phyloP scores from a whole-genome alignment of 768 basidiomycete genomes.

The Lentinula edodes region DNA sequence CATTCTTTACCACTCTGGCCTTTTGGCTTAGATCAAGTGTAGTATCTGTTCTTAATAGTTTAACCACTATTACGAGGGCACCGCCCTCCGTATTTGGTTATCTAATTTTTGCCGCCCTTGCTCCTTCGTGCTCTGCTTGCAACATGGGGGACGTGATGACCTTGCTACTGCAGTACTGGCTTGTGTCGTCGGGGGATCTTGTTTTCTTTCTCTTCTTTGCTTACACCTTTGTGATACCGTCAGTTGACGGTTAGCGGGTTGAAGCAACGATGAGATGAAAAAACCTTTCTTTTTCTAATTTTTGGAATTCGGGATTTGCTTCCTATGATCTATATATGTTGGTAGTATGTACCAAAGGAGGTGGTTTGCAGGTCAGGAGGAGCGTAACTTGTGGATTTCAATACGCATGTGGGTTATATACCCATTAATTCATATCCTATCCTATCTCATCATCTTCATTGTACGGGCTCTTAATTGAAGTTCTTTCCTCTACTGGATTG shows the following conservation, averaged over 20 bases:
- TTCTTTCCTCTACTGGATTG: too few relatives aligned
- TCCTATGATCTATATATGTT: too few relatives aligned
- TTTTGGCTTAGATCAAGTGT: constrained; percentile 98
- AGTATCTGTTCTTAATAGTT: constrained; percentile 73
- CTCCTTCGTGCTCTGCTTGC: constrained; percentile 52
- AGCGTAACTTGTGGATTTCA: too few relatives aligned
- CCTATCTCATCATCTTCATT: too few relatives aligned
- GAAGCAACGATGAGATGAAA: neutral
- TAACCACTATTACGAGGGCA: constrained; percentile 13
- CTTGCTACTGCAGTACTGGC: constrained; percentile 51
- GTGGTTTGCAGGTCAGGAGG: too few relatives aligned
- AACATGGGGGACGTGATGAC: constrained; percentile 47
- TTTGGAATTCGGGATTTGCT: too few relatives aligned
- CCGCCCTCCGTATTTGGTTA: constrained; percentile 28
- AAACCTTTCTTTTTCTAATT: too few relatives aligned
- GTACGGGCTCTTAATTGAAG: too few relatives aligned
- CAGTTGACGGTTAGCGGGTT: neutral
- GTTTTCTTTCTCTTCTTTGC: constrained; percentile 19
- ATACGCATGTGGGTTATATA: too few relatives aligned
- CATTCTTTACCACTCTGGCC: constrained; percentile 78
- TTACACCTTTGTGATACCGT: neutral
- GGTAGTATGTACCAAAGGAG: too few relatives aligned
- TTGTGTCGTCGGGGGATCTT: constrained; percentile 58
- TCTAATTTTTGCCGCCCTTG: constrained; percentile 52
- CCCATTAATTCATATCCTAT: too few relatives aligned